Percentiles rank a stretch among this genome's conserved stretches.
Conservation (phyloP, 2,329 filamentous ascomycete genomes). For the Scortechinia acanthostroma region DNA sequence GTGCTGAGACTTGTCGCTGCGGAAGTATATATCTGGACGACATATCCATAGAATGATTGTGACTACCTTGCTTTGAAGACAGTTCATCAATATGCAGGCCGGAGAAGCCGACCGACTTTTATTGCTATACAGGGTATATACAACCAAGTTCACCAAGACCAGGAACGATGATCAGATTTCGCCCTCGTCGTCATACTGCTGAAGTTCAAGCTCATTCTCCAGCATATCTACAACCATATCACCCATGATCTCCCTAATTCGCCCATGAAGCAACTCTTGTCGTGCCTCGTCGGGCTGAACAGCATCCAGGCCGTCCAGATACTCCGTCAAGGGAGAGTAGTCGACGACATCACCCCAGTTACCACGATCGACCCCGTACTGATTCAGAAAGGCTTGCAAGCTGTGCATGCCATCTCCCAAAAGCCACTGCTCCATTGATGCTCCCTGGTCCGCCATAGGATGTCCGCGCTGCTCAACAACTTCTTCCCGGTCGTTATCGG, state of each 20-base stretch:
- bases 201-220: conserved; percentile 21
- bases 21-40: too few relatives aligned
- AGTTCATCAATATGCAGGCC: too few relatives aligned
- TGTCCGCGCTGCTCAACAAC: too few relatives aligned
- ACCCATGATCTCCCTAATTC: conserved; percentile 18
- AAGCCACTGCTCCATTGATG: neutral
- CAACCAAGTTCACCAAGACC: too few relatives aligned
- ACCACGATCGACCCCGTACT: conserved; percentile 27
- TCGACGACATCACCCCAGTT: conserved; percentile 27
- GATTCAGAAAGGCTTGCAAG: conserved; percentile 21
- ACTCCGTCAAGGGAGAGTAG: conserved; percentile 20
- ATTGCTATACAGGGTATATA: too few relatives aligned
- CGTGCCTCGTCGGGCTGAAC: conserved; percentile 13
- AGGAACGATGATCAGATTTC: too few relatives aligned
- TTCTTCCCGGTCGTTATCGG: neutral
- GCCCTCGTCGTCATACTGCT: conserved; percentile 13
- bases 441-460: neutral
- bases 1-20: too few relatives aligned
- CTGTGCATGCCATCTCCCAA: conserved; percentile 15
- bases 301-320: conserved; percentile 19
- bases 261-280: conserved; percentile 16
- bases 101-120: too few relatives aligned
- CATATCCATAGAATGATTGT: too few relatives aligned
- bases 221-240: conserved; percentile 23
- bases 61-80: too few relatives aligned